Base-by-base conservation (phyloP, 495 filamentous ascomycete species). In the Penicillium steckii region DNA sequence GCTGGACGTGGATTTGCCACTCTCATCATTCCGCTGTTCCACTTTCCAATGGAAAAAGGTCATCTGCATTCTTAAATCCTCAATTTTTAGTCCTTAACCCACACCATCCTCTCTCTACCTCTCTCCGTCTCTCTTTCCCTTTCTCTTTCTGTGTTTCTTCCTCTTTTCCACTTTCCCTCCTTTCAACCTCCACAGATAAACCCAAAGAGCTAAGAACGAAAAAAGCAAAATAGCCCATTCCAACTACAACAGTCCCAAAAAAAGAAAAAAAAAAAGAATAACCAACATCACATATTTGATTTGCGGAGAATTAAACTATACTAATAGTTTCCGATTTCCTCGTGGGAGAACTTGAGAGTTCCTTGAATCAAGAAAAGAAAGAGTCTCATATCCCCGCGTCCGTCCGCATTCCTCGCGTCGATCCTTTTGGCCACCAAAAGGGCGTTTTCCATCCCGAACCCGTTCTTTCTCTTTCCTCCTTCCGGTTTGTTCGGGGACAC, bases 401-500 rank as follows among this genome's bases (percentile, higher is more conserved):
- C 56, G 52, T 41, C 58, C 41, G 43, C 53, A 61, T 63, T 58
- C 53, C 57, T 59, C 56, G 56, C 54, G 59, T 62, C 65, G 60
- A 60, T 59, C 53, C 48, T 51, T 58, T 46, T 50, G 55, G 55
- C 58, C 55, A 56, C 59, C 58, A 17, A 37, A 37, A 37, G n/a
- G 15, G 59, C 53, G 27, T 51, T 64, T 58, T 55, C 59, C 50
- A 52, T 51, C 54, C 38, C 52, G 52, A 53, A 56, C 47, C 40
- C 52, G 41, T 26, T 49, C 46, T 55, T 26, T 45, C 46, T 47
- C 52, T 43, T 42, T 45, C 52, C 19, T 18, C 24, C 44, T 33
- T 30, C 22, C 44, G 40, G 48, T 48, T 55, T 40, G 27, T 47
- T n/a, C 29, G 32, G 27, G 48, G 48, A 46, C 47, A 42, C 45